These are phyloP conservation scores for Lachancea thermotolerans DNA, from an alignment of 805 yeast species.

Conservation along the genomic window DNA sequence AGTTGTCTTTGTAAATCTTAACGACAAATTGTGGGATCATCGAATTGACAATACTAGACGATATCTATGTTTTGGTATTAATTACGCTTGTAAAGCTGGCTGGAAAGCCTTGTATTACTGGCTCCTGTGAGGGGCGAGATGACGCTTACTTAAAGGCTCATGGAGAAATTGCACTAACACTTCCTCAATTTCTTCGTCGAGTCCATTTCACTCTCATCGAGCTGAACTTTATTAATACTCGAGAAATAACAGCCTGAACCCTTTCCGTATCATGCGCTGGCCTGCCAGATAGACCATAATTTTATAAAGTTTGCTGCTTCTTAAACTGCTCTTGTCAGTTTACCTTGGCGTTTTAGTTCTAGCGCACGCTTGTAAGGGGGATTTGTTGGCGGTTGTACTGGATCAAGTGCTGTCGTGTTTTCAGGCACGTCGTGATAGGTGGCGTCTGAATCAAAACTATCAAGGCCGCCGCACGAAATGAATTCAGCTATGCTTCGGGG, in stretches of 20 bases:
- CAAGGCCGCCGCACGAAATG: slow-evolving; percentile 89
- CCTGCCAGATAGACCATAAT: background rate
- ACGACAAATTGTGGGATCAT: no score
- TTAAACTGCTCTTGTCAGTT: slow-evolving; percentile 32
- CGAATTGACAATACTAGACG: no score
- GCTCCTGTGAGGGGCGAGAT: no score
- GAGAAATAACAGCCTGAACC: background rate
- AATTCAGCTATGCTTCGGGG: slow-evolving; percentile 82
- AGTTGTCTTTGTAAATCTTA: no score
- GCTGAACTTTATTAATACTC: no score
- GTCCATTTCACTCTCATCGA: no score
- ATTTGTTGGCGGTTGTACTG: slow-evolving; percentile 92
- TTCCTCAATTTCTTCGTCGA: no score
- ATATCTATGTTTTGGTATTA: no score
- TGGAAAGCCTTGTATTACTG: no score
- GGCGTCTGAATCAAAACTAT: slow-evolving; percentile 90
- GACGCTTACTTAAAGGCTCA: no score
- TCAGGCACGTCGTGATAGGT: slow-evolving; percentile 51
- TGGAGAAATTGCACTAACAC: no score
- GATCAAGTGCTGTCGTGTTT: slow-evolving; percentile 56
- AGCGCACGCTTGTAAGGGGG: slow-evolving; percentile 94
- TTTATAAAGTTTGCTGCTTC: background rate
- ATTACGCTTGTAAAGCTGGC: no score
- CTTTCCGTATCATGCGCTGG: background rate
- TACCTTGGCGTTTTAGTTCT: slow-evolving; percentile 76